Evolutionary conservation across 1,284 basidiomycete species (phyloP), one percentile per base, ranked within the genome.

Genomic region (Porphyrellus sp.): DNA sequence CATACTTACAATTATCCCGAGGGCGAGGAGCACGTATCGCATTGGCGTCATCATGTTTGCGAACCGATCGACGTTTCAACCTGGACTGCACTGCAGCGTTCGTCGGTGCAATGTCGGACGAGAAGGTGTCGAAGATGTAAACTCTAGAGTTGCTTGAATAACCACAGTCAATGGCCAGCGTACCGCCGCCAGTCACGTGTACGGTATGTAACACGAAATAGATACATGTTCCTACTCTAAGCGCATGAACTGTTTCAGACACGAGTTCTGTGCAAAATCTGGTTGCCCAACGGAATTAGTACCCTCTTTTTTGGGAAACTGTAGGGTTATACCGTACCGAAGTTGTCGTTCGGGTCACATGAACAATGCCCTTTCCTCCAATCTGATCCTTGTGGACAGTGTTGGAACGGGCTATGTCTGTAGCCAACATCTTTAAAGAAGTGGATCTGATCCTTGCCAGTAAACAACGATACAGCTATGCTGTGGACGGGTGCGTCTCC

Each of bases 401-500:
- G 84, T 57, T 78, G 76, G 65, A 80, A 84, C 2, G 80, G 77
- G 40, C 72, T 72, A 51, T 86, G 84, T 54, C 76, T 72, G 64
- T 85, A 86, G 0, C 70, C 65, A 46, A 66, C 66, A 46, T 83
- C 80, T 31, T 77, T 71, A 70, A 92, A 91, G 70, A 89, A 91
- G 63, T 91, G 86, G 18, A 92, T 74, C 63, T 90, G 81, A 53
- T 86, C 78, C 67, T 80, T 85, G 46, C 74, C 65, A 2, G 84
- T 81, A 61, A 93, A 90, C 21, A 93, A 67, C 0, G 86, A 80
- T 0, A 81, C 87, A 2, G 86, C 91, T 52, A 93, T 90, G 48
- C 84, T 88, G 63, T 93, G 90, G 8, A 93, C 80, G 4, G 91
- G 92, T 8, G 93, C 92, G 65, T 94, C 91, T 48, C 91, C 91